These are phyloP conservation scores for Fusarium sp. DNA, from an alignment of 2,329 filamentous ascomycete genomes.

Conservation along the genomic window DNA sequence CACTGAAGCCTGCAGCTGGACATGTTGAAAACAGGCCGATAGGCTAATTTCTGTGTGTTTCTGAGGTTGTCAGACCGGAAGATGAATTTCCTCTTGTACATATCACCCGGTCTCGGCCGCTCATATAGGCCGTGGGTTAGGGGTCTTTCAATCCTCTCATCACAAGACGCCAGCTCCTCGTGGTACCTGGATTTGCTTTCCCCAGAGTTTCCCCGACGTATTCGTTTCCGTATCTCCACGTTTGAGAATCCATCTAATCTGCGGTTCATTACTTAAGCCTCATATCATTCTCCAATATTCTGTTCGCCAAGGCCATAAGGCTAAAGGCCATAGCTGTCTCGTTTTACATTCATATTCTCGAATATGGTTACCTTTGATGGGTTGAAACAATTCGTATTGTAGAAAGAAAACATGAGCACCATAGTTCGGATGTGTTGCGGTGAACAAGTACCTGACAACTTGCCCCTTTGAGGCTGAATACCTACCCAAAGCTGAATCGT, in stretches of 20 bases:
- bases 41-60: too few relatives aligned
- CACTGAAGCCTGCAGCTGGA: too few relatives aligned
- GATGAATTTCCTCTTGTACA: neutral
- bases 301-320: too few relatives aligned
- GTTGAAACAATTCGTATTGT: neutral
- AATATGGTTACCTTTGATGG: too few relatives aligned
- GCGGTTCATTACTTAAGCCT: too few relatives aligned
- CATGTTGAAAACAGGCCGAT: too few relatives aligned
- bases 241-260: neutral
- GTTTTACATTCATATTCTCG: too few relatives aligned
- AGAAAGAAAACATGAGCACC: neutral
- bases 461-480: slow-evolving; percentile 14
- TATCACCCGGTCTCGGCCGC: too few relatives aligned
- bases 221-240: slow-evolving; percentile 37
- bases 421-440: slow-evolving; percentile 1
- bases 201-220: slow-evolving; percentile 26
- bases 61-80: too few relatives aligned
- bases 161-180: slow-evolving; percentile 4
- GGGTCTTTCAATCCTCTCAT: slow-evolving; percentile 9
- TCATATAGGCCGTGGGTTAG: slow-evolving; percentile 28
- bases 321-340: too few relatives aligned
- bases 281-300: too few relatives aligned
- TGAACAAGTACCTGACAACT: neutral
- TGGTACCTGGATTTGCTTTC: slow-evolving; percentile 21
- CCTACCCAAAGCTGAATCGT: slow-evolving; percentile 11